These are phyloP conservation scores for Lentinula boryana DNA, from an alignment of 768 basidiomycete species.

Conservation along the genomic window DNA sequence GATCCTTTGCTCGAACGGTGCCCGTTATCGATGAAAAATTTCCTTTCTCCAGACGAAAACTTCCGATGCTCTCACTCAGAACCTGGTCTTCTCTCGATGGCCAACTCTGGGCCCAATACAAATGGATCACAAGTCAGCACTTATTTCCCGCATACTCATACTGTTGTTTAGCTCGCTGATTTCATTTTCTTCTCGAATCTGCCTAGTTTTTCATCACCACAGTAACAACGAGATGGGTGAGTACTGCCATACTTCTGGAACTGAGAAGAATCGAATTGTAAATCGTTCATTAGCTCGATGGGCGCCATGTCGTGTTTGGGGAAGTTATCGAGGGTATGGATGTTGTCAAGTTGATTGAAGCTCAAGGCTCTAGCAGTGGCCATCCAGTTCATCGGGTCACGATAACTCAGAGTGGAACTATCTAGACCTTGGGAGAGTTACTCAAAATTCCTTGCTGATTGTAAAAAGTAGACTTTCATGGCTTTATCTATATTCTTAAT, in stretches of 20 bases:
- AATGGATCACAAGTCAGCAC: constrained; percentile 54
- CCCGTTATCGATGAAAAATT: background rate
- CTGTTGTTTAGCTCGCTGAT: background rate
- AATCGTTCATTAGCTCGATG: constrained; percentile 43
- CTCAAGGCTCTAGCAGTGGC: constrained; percentile 30
- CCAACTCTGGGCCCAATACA: constrained; percentile 76
- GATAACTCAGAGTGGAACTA: constrained; percentile 51
- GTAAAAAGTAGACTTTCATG: background rate
- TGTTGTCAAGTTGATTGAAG: constrained; percentile 40
- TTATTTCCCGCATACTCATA: constrained; percentile 7
- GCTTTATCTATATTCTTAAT: background rate
- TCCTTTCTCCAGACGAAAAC: constrained; percentile 66
- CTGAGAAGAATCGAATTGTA: constrained; percentile 38
- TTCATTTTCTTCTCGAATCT: background rate
- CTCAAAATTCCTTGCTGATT: background rate
- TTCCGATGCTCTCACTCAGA: constrained; percentile 71
- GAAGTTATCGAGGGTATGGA: constrained; percentile 67
- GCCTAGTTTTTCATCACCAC: constrained; percentile 86
- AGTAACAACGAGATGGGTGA: constrained; percentile 48
- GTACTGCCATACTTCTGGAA: background rate
- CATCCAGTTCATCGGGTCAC: constrained; percentile 37
- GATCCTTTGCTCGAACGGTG: constrained; percentile 8
- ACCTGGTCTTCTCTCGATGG: constrained; percentile 67
- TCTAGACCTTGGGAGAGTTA: constrained; percentile 16
- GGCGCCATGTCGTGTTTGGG: constrained; percentile 86